Percentiles rank a stretch among this genome's conserved stretches.
These are phyloP conservation scores for Cystobasidium slooffiae DNA, from an alignment of 1,284 basidiomycete genomes.

Conservation along the genomic window DNA sequence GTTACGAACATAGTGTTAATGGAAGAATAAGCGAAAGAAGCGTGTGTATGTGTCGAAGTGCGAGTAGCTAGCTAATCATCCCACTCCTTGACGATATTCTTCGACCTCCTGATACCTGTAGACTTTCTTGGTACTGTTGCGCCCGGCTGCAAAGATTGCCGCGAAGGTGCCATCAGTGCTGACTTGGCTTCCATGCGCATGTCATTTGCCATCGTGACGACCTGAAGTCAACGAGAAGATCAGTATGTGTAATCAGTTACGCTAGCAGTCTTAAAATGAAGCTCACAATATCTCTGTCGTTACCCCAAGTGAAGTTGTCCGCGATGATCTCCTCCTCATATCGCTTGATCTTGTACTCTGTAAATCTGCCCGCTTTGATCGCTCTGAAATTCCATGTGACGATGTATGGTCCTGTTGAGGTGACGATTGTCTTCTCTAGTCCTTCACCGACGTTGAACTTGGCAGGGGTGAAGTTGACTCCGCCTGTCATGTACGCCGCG, in stretches of 20 bases:
- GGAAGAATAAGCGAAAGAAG: not conserved
- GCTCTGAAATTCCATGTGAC: conserved; percentile 75
- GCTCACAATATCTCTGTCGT: conserved; percentile 88
- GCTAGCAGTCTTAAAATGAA: conserved; percentile 15
- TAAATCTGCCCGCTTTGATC: conserved; percentile 86
- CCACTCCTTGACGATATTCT: conserved; percentile 45
- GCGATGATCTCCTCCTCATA: conserved; percentile 87
- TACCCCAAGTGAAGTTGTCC: conserved; percentile 93
- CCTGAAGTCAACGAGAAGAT: conserved; percentile 38
- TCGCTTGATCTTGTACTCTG: conserved; percentile 91
- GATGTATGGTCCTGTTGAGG: conserved; percentile 82
- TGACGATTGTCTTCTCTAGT: conserved; percentile 93
- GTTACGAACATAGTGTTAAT: not conserved
- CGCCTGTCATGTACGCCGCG: conserved; percentile 79
- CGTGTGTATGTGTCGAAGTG: not conserved
- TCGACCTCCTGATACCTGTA: conserved; percentile 44
- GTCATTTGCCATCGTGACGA: conserved; percentile 92
- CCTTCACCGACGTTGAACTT: conserved; percentile 91
- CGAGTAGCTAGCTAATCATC: conserved; percentile 3
- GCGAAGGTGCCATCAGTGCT: conserved; percentile 81
- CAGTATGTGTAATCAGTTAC: not conserved
- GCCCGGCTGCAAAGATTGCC: conserved; percentile 65
- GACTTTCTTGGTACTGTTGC: conserved; percentile 41
- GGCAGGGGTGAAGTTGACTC: conserved; percentile 86
- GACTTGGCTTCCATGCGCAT: conserved; percentile 94